A percentile compares a stretch with the other conserved stretches of the same genome.
phyloP scores from a whole-genome alignment of 306 rosid genomes.

The Begonia fuchsioides region DNA sequence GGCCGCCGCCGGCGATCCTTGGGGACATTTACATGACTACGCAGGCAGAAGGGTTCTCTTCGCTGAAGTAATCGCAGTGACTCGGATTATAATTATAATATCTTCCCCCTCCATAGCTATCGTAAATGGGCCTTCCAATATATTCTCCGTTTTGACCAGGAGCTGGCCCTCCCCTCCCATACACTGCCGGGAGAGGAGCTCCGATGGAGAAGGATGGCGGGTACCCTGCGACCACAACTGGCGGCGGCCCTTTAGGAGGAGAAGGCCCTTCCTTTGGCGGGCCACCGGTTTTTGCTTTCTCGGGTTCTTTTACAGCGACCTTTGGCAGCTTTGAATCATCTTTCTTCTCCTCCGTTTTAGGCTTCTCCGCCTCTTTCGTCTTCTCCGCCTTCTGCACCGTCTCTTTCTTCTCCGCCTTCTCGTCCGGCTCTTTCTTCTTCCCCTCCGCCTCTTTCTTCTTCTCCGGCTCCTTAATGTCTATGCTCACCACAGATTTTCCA shows the following conservation, averaged over 20 bases:
- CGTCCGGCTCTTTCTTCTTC: no score
- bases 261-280: slow-evolving; percentile 3
- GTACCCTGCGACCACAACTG: slow-evolving; percentile 6
- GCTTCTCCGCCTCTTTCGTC: not conserved
- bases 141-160: slow-evolving; percentile 14
- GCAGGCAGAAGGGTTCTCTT: slow-evolving; percentile 4
- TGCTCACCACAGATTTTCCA: slow-evolving; percentile 13
- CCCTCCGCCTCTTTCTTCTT: not conserved
- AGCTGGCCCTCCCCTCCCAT: slow-evolving; percentile 14
- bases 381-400: not conserved
- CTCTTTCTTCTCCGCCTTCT: slow-evolving; percentile 2
- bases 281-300: not conserved
- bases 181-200: slow-evolving; percentile 1
- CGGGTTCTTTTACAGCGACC: not conserved
- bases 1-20: not conserved
- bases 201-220: not conserved
- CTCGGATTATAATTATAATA: not conserved
- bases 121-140: slow-evolving; percentile 21
- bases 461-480: slow-evolving; percentile 13
- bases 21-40: slow-evolving; percentile 5
- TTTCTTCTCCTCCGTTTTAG: slow-evolving; percentile 1
- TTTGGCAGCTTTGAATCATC: not conserved
- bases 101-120: slow-evolving; percentile 24
- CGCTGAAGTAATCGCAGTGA: not conserved
- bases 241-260: not conserved